Evolutionary conservation across 129 eudicot genomes (phyloP), one percentile per base, ranked within the genome.

Genomic region (Artemisia argyi): DNA sequence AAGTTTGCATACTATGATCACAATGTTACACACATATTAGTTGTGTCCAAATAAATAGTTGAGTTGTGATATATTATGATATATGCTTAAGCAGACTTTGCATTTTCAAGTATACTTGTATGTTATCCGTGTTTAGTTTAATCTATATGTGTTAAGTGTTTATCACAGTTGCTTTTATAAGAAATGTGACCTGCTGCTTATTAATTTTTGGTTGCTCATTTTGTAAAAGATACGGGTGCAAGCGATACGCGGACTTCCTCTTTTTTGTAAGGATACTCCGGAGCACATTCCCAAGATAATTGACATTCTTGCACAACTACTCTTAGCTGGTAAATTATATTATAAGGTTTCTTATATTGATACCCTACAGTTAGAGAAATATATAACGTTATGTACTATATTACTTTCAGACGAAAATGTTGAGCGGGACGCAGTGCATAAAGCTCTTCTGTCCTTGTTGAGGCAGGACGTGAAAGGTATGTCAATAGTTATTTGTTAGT

Each of bases 171-270:
- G 39, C 59, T 62, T 30, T 65, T 17, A 16, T 61, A 62, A 39
- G 59, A 58, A 61, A 13, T 52, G 52, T 49, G 76, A 11, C 68
- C 46, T 59, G 51, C 66, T 75, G 56, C 49, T 72, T 16, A 63
- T 17, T 24, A 10, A 44, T 61, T 61, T 24, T 59, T 61, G 59
- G 60, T 22, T 74, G 52, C 51, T 72, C 62, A 57, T 68, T 61
- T 61, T 32, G 57, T 66, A 47, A 73, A 28, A 79, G 78, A 79
- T 73, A 61, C 84, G 98, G 62, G 95, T 92, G 66, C 98, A 92
- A 87, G 98, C 98, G 12, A 92, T 92, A 63, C 94, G 98, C 16
- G 96, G 98, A 30, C 98, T 92, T 71, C 96, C 96, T 24, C 95
- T 92, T 61, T 92, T 92, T 68, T 92, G 98, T 78, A 92, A 92